Conservation (phyloP, 192 early-diverging fungal species). For the Backusella luteola region DNA sequence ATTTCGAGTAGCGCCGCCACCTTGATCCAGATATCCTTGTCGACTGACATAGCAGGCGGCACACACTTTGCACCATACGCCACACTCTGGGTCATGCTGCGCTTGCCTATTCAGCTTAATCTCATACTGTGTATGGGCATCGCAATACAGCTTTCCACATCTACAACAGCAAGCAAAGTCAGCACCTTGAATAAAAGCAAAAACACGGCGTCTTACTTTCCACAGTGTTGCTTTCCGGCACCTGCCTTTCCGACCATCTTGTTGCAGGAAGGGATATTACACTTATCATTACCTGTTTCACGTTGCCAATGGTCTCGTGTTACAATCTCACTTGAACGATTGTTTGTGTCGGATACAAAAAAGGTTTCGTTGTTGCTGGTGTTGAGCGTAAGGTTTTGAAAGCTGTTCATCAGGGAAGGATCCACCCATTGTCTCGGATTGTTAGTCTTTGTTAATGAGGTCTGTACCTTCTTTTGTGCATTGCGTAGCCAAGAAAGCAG, state of each 20-base stretch:
- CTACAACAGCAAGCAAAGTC: constrained; percentile 22
- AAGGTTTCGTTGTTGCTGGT: constrained; percentile 24
- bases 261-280: constrained; percentile 43
- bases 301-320: constrained; percentile 56
- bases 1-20: constrained; percentile 44
- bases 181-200: not conserved
- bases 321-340: constrained; percentile 37
- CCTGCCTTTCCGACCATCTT: constrained; percentile 44
- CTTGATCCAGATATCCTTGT: constrained; percentile 39
- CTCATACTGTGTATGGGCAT: constrained; percentile 51
- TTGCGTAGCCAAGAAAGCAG: constrained; percentile 49
- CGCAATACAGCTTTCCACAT: constrained; percentile 66
- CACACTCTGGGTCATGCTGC: constrained; percentile 53
- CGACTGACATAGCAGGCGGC: constrained; percentile 47
- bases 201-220: constrained; percentile 30
- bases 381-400: constrained; percentile 43
- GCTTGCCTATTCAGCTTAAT: constrained; percentile 61
- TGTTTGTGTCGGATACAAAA: constrained; percentile 40
- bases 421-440: constrained; percentile 30
- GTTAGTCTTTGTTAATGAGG: not conserved
- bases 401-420: constrained; percentile 38
- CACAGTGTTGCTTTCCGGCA: constrained; percentile 55
- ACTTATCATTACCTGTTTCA: constrained; percentile 47
- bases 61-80: constrained; percentile 60
- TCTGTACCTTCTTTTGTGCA: constrained; percentile 52